Percentiles rank a stretch among this genome's conserved stretches.
Conservation (phyloP, 176 grass and related monocot species). For the Zea mays region Zm-B73-REFERENCE-NAM-5.0 NC_050096.1:202572001-202572500, state of each 20-base stretch:
- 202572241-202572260: constrained; percentile 85
- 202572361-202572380: constrained; percentile 92
- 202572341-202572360: constrained; percentile 51
- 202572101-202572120: not conserved
- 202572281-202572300: not conserved
- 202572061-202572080: not conserved
- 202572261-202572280: constrained; percentile 44
- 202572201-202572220: constrained; percentile 93
- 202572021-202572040: constrained; percentile 99
- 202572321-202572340: not conserved
- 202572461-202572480: constrained; percentile 95
- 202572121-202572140: not conserved
- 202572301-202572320: not conserved
- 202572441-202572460: constrained; percentile 88
- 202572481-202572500: constrained; percentile 95
- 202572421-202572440: constrained; percentile 92
- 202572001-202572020: constrained; percentile 96
- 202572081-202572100: not conserved
- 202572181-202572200: constrained; percentile 91
- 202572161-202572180: constrained; percentile 94
- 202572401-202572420: constrained; percentile 96
- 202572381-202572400: constrained; percentile 96
- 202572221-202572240: constrained; percentile 91
- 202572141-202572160: constrained; percentile 60
- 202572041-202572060: constrained; percentile 55